These are phyloP conservation scores for Suillus decipiens DNA, from an alignment of 768 basidiomycete species.

Conservation along the genomic window DNA sequence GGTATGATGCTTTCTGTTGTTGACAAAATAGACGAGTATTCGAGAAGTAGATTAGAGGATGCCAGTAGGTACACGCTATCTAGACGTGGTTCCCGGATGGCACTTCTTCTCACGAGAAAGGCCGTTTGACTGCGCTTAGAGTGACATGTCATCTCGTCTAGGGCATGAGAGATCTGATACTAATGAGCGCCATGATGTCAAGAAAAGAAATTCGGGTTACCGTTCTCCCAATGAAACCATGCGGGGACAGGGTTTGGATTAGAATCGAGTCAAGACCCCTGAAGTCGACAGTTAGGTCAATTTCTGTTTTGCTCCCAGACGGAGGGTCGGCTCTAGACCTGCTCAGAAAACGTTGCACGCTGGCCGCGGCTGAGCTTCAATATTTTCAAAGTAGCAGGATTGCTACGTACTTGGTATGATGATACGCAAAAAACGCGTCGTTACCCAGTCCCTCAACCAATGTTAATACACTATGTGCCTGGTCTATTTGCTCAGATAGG, in stretches of 20 bases:
- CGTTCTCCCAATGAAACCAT: conserved; percentile 32
- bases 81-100: conserved; percentile 17
- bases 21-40: conserved; percentile 31
- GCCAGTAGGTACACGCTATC: conserved; percentile 32
- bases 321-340: background rate
- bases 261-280: conserved; percentile 20
- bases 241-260: conserved; percentile 24
- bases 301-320: background rate
- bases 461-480: conserved; percentile 28
- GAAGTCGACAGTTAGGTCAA: conserved; percentile 23
- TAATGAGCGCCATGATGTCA: background rate
- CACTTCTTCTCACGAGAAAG: background rate
- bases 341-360: conserved; percentile 14
- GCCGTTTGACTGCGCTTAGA: conserved; percentile 11
- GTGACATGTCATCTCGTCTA: conserved; percentile 30
- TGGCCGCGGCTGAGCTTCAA: conserved; percentile 6
- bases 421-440: conserved; percentile 23
- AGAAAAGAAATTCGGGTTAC: conserved; percentile 17
- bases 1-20: conserved; percentile 20
- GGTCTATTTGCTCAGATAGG: conserved; percentile 29
- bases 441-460: conserved; percentile 22
- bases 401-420: conserved; percentile 22
- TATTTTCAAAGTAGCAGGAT: background rate
- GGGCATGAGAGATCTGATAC: conserved; percentile 29
- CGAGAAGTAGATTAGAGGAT: conserved; percentile 32